Evolutionary conservation across 768 basidiomycete genomes (phyloP).

Genomic region (Psilocybe cyanescens): DNA sequence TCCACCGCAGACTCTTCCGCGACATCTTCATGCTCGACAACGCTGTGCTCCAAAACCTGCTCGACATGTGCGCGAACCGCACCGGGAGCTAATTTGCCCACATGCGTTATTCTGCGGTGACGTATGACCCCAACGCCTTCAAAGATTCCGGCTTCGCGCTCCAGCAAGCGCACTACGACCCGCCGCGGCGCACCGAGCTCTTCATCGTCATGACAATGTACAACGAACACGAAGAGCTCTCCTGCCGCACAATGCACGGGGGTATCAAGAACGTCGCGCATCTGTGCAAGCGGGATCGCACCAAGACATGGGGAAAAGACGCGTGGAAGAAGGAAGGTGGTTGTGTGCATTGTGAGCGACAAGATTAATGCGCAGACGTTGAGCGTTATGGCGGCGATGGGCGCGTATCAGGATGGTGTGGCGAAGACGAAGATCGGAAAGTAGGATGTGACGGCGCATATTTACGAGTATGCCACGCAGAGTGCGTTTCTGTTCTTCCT

Average conservation of each 20-base stretch:
- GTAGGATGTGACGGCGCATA: conserved; percentile 85
- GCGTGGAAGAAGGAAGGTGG: conserved; percentile 98
- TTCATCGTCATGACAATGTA: conserved; percentile 99
- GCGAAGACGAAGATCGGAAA: conserved; percentile 85
- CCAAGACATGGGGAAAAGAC: conserved; percentile 96
- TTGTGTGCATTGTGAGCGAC: conserved; percentile 90
- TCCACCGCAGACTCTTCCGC: conserved; percentile 66
- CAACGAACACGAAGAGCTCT: conserved; percentile 90
- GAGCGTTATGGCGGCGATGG: conserved; percentile 90
- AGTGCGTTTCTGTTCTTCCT: conserved; percentile 42
- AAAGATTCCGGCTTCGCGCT: conserved; percentile 81
- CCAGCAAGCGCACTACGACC: conserved; percentile 90
- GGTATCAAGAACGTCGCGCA: conserved; percentile 94
- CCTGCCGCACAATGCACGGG: conserved; percentile 93
- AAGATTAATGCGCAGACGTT: conserved; percentile 87
- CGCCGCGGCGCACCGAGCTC: conserved; percentile 87
- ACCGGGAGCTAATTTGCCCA: conserved; percentile 91
- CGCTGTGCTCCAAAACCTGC: conserved; percentile 86
- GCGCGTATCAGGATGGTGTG: conserved; percentile 92
- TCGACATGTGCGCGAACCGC: conserved; percentile 77
- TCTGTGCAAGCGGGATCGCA: conserved; percentile 81
- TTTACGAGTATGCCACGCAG: conserved; percentile 95
- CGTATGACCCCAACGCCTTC: conserved; percentile 90
- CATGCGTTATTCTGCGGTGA: conserved; percentile 85
- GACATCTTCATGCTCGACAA: conserved; percentile 94